Conservation (phyloP, 148 eudicot genomes). For the Camellia japonica region DNA sequence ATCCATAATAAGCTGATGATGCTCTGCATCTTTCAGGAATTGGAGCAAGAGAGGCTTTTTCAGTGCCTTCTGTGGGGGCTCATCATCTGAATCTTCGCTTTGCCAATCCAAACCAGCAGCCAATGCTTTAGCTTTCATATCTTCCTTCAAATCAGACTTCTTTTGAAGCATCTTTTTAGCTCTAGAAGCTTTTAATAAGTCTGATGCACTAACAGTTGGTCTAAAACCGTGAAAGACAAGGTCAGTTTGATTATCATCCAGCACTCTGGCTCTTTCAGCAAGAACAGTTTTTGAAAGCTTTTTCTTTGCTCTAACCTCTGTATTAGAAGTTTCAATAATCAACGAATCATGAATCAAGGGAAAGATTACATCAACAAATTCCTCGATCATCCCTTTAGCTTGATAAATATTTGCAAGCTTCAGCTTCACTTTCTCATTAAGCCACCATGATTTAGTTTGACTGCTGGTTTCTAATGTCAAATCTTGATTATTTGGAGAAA, state of each 20-base stretch:
- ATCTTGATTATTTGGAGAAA: slow-evolving; percentile 36
- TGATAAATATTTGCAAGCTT: slow-evolving; percentile 43
- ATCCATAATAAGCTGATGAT: slow-evolving; percentile 43
- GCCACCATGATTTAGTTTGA: slow-evolving; percentile 44
- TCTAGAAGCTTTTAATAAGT: slow-evolving; percentile 38
- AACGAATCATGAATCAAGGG: slow-evolving; percentile 41
- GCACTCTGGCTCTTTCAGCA: slow-evolving; percentile 39
- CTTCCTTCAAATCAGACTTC: slow-evolving; percentile 36
- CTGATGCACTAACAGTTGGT: slow-evolving; percentile 21
- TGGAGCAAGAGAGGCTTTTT: slow-evolving; percentile 47
- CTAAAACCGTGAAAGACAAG: slow-evolving; percentile 36
- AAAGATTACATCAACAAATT: slow-evolving; percentile 37
- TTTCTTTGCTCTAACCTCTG: slow-evolving; percentile 42
- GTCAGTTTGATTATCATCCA: slow-evolving; percentile 40
- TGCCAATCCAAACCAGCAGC: slow-evolving; percentile 54
- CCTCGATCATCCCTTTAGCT: slow-evolving; percentile 47
- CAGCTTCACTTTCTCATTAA: slow-evolving; percentile 43
- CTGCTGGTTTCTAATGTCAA: slow-evolving; percentile 22
- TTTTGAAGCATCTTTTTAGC: slow-evolving; percentile 39
- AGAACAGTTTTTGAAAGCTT: slow-evolving; percentile 35
- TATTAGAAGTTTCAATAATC: slow-evolving; percentile 26
- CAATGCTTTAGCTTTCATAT: slow-evolving; percentile 41
- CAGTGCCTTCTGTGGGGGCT: slow-evolving; percentile 34
- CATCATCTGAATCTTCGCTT: slow-evolving; percentile 51
- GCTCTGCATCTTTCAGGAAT: slow-evolving; percentile 48